Conservation (phyloP, 495 filamentous ascomycete species). For the Pseudomonodictys pantanalensis region DNA sequence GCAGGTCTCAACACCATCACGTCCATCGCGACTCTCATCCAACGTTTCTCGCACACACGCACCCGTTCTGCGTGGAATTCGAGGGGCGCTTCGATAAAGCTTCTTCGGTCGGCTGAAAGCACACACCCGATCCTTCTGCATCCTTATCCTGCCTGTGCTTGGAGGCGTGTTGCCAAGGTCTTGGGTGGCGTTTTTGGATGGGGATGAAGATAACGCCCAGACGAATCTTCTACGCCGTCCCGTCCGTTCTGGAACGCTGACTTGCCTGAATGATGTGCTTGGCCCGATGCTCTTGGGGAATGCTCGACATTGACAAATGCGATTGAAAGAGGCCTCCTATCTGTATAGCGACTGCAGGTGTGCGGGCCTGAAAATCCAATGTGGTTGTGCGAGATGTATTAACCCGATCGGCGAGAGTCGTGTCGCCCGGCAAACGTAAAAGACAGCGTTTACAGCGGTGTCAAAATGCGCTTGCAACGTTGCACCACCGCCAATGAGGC, state of each 20-base stretch:
- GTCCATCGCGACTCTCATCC: slow-evolving; percentile 1
- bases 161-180: slow-evolving; percentile 25
- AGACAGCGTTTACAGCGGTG: neutral
- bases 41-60: neutral
- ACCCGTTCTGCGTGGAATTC: neutral
- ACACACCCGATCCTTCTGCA: slow-evolving; percentile 13
- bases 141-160: slow-evolving; percentile 5
- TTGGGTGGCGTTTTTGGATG: slow-evolving; percentile 32
- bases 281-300: slow-evolving; percentile 21
- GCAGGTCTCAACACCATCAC: slow-evolving; percentile 2
- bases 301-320: neutral
- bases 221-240: slow-evolving; percentile 13
- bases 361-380: too few relatives aligned
- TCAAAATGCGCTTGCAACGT: slow-evolving; percentile 7
- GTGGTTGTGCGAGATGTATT: slow-evolving; percentile 10
- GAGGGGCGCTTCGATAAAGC: slow-evolving; percentile 1
- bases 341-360: too few relatives aligned
- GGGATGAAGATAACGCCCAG: slow-evolving; percentile 20
- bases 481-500: slow-evolving; percentile 11
- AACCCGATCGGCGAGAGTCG: neutral
- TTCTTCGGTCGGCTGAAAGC: slow-evolving; percentile 14
- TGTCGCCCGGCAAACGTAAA: neutral
- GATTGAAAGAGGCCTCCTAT: neutral
- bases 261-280: slow-evolving; percentile 21
- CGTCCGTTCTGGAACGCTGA: slow-evolving; percentile 25